Conservation (phyloP, 805 yeast genomes). For the Suhomyces canberraensis region DNA sequence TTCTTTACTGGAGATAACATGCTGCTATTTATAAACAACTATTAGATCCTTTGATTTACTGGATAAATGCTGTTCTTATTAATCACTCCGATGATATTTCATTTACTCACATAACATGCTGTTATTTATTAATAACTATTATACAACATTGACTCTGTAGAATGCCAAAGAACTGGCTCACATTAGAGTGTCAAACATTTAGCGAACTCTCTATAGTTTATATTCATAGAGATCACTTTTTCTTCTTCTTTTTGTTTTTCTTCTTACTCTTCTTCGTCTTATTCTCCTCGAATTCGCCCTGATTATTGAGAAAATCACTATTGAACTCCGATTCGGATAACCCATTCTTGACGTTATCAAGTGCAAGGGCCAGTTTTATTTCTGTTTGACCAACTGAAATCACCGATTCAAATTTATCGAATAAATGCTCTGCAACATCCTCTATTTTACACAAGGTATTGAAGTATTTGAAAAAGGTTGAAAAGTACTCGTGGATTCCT, state of each 20-base stretch:
- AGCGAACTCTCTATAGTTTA: no score
- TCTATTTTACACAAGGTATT: conserved; percentile 31
- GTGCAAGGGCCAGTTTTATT: neutral
- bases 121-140: no score
- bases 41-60: no score
- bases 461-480: conserved; percentile 25
- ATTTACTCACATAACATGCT: no score
- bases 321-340: conserved; percentile 27
- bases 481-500: conserved; percentile 18
- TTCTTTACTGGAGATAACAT: no score
- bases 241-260: conserved; percentile 27
- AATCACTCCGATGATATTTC: no score
- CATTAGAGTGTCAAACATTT: no score
- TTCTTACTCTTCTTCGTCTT: conserved; percentile 23
- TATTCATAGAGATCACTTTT: conserved; percentile 9
- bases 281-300: neutral
- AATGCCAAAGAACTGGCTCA: no score
- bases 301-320: conserved; percentile 25
- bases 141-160: no score
- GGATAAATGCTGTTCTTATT: no score
- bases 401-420: conserved; percentile 20
- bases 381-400: conserved; percentile 13
- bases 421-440: conserved; percentile 25
- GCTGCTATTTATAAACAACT: no score
- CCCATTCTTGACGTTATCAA: neutral